Evolutionary conservation across 139 green algal species (phyloP), one percentile per base, ranked within the genome.

Genomic region (Trebouxia sp.): DNA sequence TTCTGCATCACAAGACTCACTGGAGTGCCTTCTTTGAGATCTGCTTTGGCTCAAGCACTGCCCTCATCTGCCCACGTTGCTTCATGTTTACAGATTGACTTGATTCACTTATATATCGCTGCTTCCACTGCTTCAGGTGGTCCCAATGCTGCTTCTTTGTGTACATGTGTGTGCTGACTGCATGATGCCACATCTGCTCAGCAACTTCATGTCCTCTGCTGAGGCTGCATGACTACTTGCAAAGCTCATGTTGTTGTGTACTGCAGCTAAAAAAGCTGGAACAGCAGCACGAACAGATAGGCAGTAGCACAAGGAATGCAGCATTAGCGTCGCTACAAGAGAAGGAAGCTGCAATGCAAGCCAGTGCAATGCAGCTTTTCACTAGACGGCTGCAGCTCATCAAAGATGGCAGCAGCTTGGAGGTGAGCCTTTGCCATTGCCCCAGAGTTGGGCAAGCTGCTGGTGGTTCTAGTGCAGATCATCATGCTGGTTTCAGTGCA

Each of bases 181-280:
- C 6, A 70, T 37, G 58, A 24, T 37, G 58, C 50, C 58, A 70
- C 32, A 12, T 41, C 28, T n/a, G 20, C 26, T 41, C 26, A 12
- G 22, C 28, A 37, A 15, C 4, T 50, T 5, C 0, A 8, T 51
- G 65, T 0, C 11, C 32, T 43, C 37, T 35, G 0, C n/a, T 48
- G 5, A 75, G 65, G 30, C 35, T 48, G 6, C 35, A 42, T 75
- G 32, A 35, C 22, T 11, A 1, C 47, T 26, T 17, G 3, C 20
- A 26, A 26, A 26, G 47, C 3, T 53, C 47, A 14, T 53, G 14
- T 53, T 17, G 1, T 2, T 1, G 47, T 30, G 17, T 15, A 38
- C 37, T 79, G 74, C 74, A 79, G 74, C 47, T 79, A 30, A 43
- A 66, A 14, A 41, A 37, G 6, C 6, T 66, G 26, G 74, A 65